Evolutionary conservation across 331 rosid genomes (phyloP).

Genomic region (Spiraea crenata): DNA sequence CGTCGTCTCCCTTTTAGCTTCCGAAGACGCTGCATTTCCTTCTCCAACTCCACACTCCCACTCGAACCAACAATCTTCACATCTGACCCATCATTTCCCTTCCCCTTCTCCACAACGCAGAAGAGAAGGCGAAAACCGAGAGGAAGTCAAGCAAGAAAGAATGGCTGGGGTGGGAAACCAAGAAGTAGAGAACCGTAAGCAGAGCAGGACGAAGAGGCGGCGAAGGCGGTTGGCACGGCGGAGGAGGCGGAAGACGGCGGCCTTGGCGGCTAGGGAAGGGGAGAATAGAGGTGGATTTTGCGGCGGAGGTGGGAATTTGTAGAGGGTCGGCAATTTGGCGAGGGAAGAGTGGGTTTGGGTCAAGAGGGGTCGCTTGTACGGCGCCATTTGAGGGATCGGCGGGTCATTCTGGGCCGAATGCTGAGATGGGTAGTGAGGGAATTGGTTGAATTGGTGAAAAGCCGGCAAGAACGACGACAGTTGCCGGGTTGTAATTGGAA

Average conservation of each 20-base stretch:
- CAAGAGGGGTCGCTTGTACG: conserved; percentile 65
- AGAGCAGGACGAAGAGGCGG: conserved; percentile 50
- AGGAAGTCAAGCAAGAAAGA: conserved; percentile 77
- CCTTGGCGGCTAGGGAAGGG: conserved; percentile 32
- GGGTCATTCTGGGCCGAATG: conserved; percentile 13
- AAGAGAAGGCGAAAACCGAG: conserved; percentile 82
- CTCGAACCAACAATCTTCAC: too few species aligned
- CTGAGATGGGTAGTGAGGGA: conserved; percentile 3
- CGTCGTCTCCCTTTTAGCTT: too few species aligned
- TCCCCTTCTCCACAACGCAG: too few species aligned
- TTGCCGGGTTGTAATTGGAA: conserved; percentile 75
- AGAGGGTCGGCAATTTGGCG: conserved; percentile 52
- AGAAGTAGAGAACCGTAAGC: conserved; percentile 76
- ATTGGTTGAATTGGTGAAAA: conserved; percentile 21
- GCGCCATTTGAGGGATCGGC: conserved; percentile 33
- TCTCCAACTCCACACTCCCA: too few species aligned
- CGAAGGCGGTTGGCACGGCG: conserved; percentile 58
- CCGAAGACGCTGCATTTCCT: too few species aligned
- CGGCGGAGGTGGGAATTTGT: conserved; percentile 32
- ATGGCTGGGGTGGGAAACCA: conserved; percentile 67
- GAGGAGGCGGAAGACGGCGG: conserved; percentile 50
- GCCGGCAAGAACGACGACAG: conserved; percentile 15
- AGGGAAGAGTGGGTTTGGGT: conserved; percentile 57
- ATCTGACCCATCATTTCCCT: too few species aligned
- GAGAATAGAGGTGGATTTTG: conserved; percentile 46